phyloP scores from a whole-genome alignment of 768 basidiomycete species.

The Phaeolepiota aurea region DNA sequence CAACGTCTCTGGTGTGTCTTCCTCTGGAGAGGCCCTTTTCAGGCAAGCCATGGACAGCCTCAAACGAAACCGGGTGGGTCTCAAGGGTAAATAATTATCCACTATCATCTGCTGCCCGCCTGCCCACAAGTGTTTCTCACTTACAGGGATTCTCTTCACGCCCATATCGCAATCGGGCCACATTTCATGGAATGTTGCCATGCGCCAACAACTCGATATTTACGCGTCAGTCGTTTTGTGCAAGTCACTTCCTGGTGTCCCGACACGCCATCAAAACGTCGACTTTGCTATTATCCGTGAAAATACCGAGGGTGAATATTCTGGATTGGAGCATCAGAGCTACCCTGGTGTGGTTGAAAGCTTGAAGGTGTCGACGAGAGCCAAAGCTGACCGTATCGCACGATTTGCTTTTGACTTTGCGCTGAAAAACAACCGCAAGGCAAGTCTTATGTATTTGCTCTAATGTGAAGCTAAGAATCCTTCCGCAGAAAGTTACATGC shows the following conservation, averaged over 20 bases:
- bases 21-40: conserved; percentile 90
- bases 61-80: conserved; percentile 94
- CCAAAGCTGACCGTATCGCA: conserved; percentile 93
- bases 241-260: conserved; percentile 94
- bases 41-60: conserved; percentile 97
- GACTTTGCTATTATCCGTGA: conserved; percentile 99
- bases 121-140: conserved; percentile 6
- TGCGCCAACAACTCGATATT: conserved; percentile 99
- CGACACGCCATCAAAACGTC: conserved; percentile 93
- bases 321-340: conserved; percentile 95
- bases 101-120: conserved; percentile 2
- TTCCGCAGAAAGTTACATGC: conserved; percentile 89
- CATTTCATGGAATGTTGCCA: conserved; percentile 99
- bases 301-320: conserved; percentile 99
- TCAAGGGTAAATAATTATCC: conserved; percentile 66
- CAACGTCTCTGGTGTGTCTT: conserved; percentile 94
- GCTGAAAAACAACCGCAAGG: conserved; percentile 96
- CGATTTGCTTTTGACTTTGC: conserved; percentile 99
- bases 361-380: conserved; percentile 92
- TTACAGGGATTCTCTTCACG: conserved; percentile 91
- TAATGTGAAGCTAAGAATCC: conserved; percentile 4
- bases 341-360: conserved; percentile 98
- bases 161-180: conserved; percentile 94
- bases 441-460: conserved; percentile 16
- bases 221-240: conserved; percentile 98